phyloP scores from a whole-genome alignment of 768 basidiomycete genomes.

The Mycena galopus region DNA sequence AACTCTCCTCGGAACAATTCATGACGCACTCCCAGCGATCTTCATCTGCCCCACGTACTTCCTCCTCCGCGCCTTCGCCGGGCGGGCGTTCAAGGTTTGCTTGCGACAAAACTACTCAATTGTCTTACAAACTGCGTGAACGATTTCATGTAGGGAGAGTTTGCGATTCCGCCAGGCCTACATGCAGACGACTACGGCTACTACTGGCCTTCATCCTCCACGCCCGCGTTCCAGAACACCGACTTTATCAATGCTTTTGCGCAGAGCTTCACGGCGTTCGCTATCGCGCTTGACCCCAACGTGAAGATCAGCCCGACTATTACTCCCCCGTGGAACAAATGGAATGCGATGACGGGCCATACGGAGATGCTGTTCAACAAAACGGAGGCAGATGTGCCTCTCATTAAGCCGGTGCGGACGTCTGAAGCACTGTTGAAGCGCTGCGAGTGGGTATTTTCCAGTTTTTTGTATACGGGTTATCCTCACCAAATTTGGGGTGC shows the following conservation, averaged over 20 bases:
- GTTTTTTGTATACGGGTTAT: no score
- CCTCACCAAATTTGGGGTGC: no score
- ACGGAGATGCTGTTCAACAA: constrained; percentile 27
- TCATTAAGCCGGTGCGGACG: no score
- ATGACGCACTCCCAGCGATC: constrained; percentile 37
- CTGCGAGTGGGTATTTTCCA: no score
- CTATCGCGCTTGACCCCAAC: constrained; percentile 18
- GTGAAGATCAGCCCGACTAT: constrained; percentile 12
- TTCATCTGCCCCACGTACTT: constrained; percentile 52
- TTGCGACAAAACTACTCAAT: no score
- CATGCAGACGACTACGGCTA: constrained; percentile 44
- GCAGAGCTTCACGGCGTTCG: constrained; percentile 23
- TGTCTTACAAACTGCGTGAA: no score
- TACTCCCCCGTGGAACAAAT: constrained; percentile 16
- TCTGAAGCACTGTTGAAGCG: no score
- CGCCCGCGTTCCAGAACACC: constrained; percentile 27
- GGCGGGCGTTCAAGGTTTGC: constrained; percentile 48
- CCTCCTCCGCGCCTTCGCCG: constrained; percentile 45
- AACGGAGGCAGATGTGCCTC: no score
- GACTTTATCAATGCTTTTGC: constrained; percentile 26
- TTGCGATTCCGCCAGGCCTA: constrained; percentile 43
- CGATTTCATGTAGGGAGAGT: constrained; percentile 42
- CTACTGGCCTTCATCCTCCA: constrained; percentile 42
- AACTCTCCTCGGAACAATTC: constrained; percentile 18
- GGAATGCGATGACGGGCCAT: not conserved